A percentile compares a stretch with the other conserved stretches of the same genome.
Conservation (phyloP, 1,284 basidiomycete genomes). For the Moesziomyces sp. region DNA sequence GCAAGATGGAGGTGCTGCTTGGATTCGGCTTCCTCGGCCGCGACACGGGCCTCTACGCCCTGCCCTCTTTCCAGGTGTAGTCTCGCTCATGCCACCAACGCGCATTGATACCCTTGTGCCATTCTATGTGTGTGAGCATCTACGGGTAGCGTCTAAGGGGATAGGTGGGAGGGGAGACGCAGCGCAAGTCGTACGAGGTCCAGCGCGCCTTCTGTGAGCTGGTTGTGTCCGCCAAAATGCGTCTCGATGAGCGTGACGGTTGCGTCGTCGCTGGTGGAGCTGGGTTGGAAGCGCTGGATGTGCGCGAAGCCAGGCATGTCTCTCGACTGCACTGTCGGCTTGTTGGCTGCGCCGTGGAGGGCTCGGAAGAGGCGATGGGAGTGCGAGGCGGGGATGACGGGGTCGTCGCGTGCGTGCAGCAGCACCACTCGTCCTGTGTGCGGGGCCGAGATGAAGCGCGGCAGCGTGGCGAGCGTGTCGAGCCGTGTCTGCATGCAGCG, state of each 20-base stretch:
- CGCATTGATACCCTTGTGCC: conserved; percentile 4
- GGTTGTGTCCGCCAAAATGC: conserved; percentile 52
- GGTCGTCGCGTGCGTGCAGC: conserved; percentile 82
- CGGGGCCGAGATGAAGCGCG: conserved; percentile 3
- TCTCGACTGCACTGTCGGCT: conserved; percentile 1
- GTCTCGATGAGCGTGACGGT: conserved; percentile 45
- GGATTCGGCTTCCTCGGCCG: conserved; percentile 89
- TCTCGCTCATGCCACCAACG: neutral
- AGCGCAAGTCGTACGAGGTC: conserved; percentile 37
- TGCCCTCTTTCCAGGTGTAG: conserved; percentile 59
- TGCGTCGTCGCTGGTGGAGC: neutral
- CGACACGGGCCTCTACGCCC: conserved; percentile 86
- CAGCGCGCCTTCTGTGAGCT: conserved; percentile 41
- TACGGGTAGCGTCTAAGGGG: neutral
- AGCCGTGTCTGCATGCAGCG: conserved; percentile 75
- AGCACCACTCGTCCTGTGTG: conserved; percentile 75
- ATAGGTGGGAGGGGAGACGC: conserved; percentile 19
- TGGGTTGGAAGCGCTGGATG: conserved; percentile 16
- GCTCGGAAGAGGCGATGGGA: conserved; percentile 63
- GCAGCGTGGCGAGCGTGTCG: conserved; percentile 34
- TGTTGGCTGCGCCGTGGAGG: neutral
- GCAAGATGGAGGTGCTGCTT: conserved; percentile 95
- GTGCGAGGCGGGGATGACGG: conserved; percentile 81
- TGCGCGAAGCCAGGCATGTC: conserved; percentile 20
- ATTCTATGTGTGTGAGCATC: neutral